Base-by-base conservation (phyloP, 257 asterid species). In the Asclepias syriaca region DNA sequence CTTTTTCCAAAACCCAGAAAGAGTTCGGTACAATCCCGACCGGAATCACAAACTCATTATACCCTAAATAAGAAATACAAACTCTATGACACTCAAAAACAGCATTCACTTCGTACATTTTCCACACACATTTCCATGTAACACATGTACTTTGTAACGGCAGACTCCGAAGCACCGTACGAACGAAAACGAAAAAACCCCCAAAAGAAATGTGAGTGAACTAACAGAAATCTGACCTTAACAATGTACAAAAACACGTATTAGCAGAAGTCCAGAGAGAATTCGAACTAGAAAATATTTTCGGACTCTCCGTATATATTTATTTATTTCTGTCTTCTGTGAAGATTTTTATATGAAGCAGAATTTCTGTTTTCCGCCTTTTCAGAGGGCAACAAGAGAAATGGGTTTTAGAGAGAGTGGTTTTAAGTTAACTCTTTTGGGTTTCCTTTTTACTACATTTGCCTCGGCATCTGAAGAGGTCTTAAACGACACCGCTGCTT, bases 211-310 rank as follows among this genome's bases (percentile, higher is more conserved):
- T 3, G 27, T 13, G 11, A 9, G 39, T 15, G 29, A 63, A 49
- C 18, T 2, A 4, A 49, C 16, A 7, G 22, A 53, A 40, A 65
- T 7, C 2, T 53, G 40, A 73, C 77, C 71, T 19, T 8, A 37
- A 37, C 77, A 65, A 73, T 73, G 71, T 22, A 64, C 56, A 61
- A 49, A 49, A 39, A 39, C 7, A 51, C 51, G 58, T 61, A 48
- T 48, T 11, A 32, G 43, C 2, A 3, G 0, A 18, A 18, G 11
- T 37, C 0, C 8, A 49, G 56, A 63, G 49, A 16, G 56, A 51
- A 51, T 15, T 15, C 56, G 6, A 51, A 51, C 7, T 51, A n/a
- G 56, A 51, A 51, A 43, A 15, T 4, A 1, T 16, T 16, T 51
- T 51, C 22, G 18, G 57, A 51, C 57, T 51, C 53, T 48, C 13